Evolutionary conservation across 139 green algal genomes (phyloP), one percentile per base, ranked within the genome.

Genomic region (Chlorella sorokiniana): DNA sequence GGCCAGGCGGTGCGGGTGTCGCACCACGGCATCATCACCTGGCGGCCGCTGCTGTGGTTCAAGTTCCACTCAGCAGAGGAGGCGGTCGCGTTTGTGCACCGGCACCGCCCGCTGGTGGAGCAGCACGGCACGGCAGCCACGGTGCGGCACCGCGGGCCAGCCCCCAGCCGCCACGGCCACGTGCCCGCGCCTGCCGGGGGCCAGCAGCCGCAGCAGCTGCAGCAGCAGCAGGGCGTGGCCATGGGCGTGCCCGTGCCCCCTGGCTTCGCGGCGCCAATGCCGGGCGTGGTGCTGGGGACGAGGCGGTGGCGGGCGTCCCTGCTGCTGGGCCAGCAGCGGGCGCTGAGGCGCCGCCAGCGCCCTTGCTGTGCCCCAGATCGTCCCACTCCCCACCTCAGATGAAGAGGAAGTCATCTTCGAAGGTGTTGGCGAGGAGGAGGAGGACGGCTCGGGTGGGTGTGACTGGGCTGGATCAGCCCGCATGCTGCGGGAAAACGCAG

Each of bases 21-120:
- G 35, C 23, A 23, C 0, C 52, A 35, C 7, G 73, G 73, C 37
- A 79, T 83, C 14, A n/a, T 83, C 25, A 69, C 22, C 23, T 83
- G 78, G 78, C 65, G 65, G 27, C 78, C 78, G 33, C 64, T 77
- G 48, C 56, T 83, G 35, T 83, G 78, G 78, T 83, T 83, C 65
- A 74, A 61, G 63, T 83, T 83, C 65, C 78, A 83, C n/a, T 69
- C 51, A n/a, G 35, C 38, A 9, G 65, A 70, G 14, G 78, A 83
- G 51, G 27, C 44, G 7, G 48, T 37, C 5, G 23, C 48, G 16
- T 83, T 83, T 75, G 33, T 83, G 45, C 51, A 69, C 48, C 37
- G 48, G 27, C 8, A 83, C 67, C 65, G 67, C 4, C 22, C 31
- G 18, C 78, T 83, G 35, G 38, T 83, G 1, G 78, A 70, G 42